A percentile compares a stretch with the other conserved stretches of the same genome.
Evolutionary conservation across 495 filamentous ascomycete genomes (phyloP).

Genomic region (Aspergillus indologenus): DNA sequence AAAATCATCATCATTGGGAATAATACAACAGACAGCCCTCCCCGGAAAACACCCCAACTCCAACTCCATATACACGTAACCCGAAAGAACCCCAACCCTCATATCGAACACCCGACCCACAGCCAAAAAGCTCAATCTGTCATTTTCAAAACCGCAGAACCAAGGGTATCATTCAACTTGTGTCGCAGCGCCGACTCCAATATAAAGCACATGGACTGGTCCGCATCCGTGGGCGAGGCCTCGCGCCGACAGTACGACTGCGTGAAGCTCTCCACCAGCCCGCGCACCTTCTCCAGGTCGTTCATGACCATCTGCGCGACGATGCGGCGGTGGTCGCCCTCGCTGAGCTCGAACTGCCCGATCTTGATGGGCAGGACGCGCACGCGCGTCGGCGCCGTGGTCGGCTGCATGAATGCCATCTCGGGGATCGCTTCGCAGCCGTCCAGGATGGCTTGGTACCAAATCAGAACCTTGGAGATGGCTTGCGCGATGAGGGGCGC

Average conservation of each 20-base stretch:
- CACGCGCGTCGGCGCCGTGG: background rate
- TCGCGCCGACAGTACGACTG: background rate
- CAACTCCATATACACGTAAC: background rate
- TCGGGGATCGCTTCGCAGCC: background rate
- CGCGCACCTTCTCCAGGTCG: background rate
- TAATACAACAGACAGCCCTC: background rate
- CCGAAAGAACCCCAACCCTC: background rate
- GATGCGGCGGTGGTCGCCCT: background rate
- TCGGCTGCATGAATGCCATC: background rate
- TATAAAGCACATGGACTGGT: background rate
- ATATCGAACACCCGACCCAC: no score
- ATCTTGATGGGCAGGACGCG: background rate
- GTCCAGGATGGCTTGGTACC: background rate
- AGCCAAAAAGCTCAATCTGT: background rate
- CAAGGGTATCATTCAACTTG: background rate
- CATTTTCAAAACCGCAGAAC: background rate
- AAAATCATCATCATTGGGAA: background rate
- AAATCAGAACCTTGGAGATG: background rate
- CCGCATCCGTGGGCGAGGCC: background rate
- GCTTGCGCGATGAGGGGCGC: background rate
- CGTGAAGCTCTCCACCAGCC: background rate
- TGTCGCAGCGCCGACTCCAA: background rate
- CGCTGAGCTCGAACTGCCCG: background rate
- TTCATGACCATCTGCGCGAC: slow-evolving; percentile 1
- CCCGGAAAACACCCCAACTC: background rate